Evolutionary conservation across 2,329 filamentous ascomycete species (phyloP).

Genomic region (Colletotrichum abscissum): DNA sequence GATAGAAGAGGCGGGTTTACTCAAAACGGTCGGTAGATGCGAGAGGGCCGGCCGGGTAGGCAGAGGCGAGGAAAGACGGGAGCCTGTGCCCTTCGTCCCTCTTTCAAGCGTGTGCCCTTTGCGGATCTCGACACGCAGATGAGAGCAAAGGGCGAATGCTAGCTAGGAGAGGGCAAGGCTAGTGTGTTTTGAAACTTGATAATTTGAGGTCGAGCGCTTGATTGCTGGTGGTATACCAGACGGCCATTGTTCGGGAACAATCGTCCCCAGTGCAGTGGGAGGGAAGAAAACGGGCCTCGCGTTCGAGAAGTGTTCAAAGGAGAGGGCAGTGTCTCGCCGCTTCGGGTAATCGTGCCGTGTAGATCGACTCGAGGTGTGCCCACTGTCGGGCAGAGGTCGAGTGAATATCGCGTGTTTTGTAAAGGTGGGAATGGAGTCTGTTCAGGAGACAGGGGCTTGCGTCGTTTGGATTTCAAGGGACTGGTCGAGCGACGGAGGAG

Average conservation of each 20-base stretch:
- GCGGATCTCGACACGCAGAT: background rate
- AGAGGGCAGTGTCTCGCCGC: background rate
- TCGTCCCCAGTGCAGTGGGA: background rate
- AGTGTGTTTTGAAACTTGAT: conserved; percentile 16
- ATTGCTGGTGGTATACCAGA: background rate
- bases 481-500: background rate
- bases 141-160: background rate
- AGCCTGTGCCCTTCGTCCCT: conserved; percentile 9
- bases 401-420: conserved; percentile 8
- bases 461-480: conserved; percentile 12
- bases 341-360: conserved; percentile 20
- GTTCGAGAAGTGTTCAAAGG: background rate
- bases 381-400: background rate
- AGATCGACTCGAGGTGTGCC: conserved; percentile 7
- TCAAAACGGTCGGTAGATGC: conserved; percentile 12
- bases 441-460: background rate
- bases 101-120: background rate
- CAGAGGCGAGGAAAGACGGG: background rate
- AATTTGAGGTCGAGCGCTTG: background rate
- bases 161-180: background rate
- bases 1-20: background rate
- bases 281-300: background rate
- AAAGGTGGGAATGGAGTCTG: background rate
- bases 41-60: background rate
- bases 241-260: background rate